Base-by-base conservation (phyloP, 371 early-diverging fungal genomes). In the Mortierella sp. region DNA sequence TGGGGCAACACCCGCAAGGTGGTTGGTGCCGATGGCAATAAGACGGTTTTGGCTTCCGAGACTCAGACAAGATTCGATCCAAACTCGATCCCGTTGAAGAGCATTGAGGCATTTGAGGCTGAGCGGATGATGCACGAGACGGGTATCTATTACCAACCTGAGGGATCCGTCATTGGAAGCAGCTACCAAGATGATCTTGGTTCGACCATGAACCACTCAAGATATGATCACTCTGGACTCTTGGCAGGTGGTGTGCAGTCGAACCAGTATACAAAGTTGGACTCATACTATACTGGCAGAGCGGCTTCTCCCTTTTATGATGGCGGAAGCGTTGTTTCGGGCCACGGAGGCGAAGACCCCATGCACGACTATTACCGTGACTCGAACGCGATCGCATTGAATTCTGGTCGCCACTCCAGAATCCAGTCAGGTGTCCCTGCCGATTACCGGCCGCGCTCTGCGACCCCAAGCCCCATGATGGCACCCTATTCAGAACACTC, bases 1-100 rank as follows among this genome's bases (percentile, higher is more conserved):
- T 98, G 99, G 98, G 99, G 99, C 81, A 96, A 97, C 80, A 99
- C 99, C 16, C 93, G 99, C 77, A 79, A 92, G 44, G 95, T 95
- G 1, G 83, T 92, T 6, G 96, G 92, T 56, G 92, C 91, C 19
- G 91, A 90, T 19, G 92, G 92, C 28, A 89, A 92, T 71, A 92
- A 94, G 84, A 79, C 84, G 44, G 75, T 75, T 0, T 45, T 88
- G 50, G 80, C 79, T 0, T 84, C 85, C 0, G 88, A 87, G 14
- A 86, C 86, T 50, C 85, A 60, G 80, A 84, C 62, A 68, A 85
- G 79, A 3, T 77, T 77, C 52, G 89, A 89, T 80, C 87, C 89
- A 37, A 84, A 82, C 18, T 81, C 86, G 1, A 83, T 89, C 63
- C 89, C 86, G 4, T 68, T 72, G 64, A 77, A 68, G 72, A 68